Conservation (phyloP, 192 early-diverging fungal genomes). For the Endogone sp. region DNA sequence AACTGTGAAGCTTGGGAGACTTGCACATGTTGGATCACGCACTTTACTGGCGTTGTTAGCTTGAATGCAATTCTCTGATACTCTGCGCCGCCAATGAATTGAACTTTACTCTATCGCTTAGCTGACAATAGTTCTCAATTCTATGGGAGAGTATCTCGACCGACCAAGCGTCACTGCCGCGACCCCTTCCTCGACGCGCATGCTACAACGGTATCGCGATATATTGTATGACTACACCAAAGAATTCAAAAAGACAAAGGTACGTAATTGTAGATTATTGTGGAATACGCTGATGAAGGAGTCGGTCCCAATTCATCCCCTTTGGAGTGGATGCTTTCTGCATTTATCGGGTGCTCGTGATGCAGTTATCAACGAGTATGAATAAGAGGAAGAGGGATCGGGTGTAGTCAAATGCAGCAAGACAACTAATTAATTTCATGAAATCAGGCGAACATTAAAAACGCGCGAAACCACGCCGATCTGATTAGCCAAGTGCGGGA, state of each 20-base stretch:
- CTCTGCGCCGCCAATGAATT: neutral
- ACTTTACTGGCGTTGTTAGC: neutral
- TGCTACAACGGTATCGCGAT: slow-evolving; percentile 72
- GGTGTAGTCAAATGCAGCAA: no score
- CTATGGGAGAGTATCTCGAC: slow-evolving; percentile 63
- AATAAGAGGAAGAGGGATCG: no score
- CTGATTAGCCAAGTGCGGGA: slow-evolving; percentile 59
- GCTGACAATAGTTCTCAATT: slow-evolving; percentile 54
- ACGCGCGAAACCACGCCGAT: slow-evolving; percentile 66
- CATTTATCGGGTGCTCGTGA: no score
- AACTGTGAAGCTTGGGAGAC: slow-evolving; percentile 1
- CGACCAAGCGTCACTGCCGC: slow-evolving; percentile 39
- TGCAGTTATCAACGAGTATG: neutral
- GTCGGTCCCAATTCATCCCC: neutral
- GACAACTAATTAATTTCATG: no score
- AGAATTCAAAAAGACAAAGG: slow-evolving; percentile 71
- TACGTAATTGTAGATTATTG: slow-evolving; percentile 14
- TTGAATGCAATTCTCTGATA: neutral
- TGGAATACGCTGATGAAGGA: slow-evolving; percentile 1
- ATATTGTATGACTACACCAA: slow-evolving; percentile 77
- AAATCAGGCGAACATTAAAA: slow-evolving; percentile 52
- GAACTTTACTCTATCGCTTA: slow-evolving; percentile 15
- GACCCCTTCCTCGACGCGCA: slow-evolving; percentile 65
- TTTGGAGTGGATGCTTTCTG: neutral
- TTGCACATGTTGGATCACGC: neutral